These are phyloP conservation scores for Amanita pseudoporphyria DNA, from an alignment of 768 basidiomycete genomes.

Conservation along the genomic window DNA sequence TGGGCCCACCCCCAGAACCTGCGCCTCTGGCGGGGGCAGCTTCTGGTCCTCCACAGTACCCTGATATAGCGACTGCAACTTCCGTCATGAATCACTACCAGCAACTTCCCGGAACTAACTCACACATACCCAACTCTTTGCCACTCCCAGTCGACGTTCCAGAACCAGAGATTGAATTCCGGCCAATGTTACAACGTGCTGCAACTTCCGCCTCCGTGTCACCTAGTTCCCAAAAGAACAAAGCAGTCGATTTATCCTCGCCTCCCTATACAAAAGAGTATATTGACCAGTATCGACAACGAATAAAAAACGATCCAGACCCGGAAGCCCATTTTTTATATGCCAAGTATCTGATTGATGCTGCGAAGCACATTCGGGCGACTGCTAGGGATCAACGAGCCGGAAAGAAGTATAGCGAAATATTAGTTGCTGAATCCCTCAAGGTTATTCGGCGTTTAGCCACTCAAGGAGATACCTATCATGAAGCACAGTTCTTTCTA, in stretches of 20 bases:
- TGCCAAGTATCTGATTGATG: conserved; percentile 98
- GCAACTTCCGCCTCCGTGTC: conserved; percentile 25
- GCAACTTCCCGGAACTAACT: neutral
- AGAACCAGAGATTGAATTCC: conserved; percentile 40
- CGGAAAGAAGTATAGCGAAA: conserved; percentile 86
- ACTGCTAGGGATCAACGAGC: conserved; percentile 68
- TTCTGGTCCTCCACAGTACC: conserved; percentile 13
- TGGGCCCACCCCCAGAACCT: conserved; percentile 49
- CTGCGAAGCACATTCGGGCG: conserved; percentile 82
- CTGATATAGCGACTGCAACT: neutral
- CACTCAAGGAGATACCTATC: conserved; percentile 83
- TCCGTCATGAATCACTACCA: neutral
- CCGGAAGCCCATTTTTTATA: conserved; percentile 97
- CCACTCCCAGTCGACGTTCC: conserved; percentile 14
- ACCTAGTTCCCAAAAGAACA: conserved; percentile 39
- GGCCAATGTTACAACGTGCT: conserved; percentile 47
- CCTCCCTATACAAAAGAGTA: conserved; percentile 94
- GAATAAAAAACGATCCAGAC: conserved; percentile 96
- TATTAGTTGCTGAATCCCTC: conserved; percentile 78
- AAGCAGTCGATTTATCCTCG: conserved; percentile 72
- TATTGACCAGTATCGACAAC: conserved; percentile 94
- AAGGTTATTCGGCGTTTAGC: conserved; percentile 91
- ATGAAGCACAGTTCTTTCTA: conserved; percentile 97
- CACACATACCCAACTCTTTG: conserved; percentile 16
- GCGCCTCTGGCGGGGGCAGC: conserved; percentile 9